These are phyloP conservation scores for Chlorencoelia australis DNA, from an alignment of 2,329 filamentous ascomycete genomes.

Conservation along the genomic window DNA sequence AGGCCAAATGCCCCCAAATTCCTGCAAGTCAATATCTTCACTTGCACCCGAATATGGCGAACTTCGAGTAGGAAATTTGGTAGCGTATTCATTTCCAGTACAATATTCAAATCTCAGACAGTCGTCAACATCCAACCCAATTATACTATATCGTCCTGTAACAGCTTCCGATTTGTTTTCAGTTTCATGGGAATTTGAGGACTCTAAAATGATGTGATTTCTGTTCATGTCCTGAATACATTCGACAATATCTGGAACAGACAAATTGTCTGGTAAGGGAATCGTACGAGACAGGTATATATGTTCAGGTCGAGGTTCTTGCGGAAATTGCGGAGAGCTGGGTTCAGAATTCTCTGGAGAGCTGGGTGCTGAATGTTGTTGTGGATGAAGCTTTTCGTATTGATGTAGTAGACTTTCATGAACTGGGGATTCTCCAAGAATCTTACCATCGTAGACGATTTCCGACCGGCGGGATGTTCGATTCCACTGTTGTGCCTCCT, in stretches of 20 bases:
- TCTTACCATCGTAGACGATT: slow-evolving; percentile 4
- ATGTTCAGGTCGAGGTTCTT: slow-evolving; percentile 14
- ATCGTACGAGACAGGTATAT: slow-evolving; percentile 34
- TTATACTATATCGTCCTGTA: slow-evolving; percentile 60
- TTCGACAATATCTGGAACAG: slow-evolving; percentile 46
- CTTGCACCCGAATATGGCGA: neutral
- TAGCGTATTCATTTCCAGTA: slow-evolving; percentile 32
- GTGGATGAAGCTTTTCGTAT: slow-evolving; percentile 8
- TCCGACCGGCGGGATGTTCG: slow-evolving; percentile 4
- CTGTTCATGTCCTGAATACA: slow-evolving; percentile 18
- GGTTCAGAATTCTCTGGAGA: neutral
- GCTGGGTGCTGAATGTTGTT: slow-evolving; percentile 2
- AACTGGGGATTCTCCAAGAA: slow-evolving; percentile 17
- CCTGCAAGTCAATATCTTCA: slow-evolving; percentile 7
- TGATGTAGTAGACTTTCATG: slow-evolving; percentile 21
- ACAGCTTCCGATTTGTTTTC: slow-evolving; percentile 37
- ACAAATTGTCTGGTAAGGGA: slow-evolving; percentile 35
- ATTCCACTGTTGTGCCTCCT: slow-evolving; percentile 38
- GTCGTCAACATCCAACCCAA: slow-evolving; percentile 53
- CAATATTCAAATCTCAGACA: slow-evolving; percentile 49
- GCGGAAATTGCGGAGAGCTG: neutral
- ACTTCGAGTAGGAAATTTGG: slow-evolving; percentile 4
- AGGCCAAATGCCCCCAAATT: slow-evolving; percentile 24
- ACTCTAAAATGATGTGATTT: slow-evolving; percentile 49
- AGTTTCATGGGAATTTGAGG: slow-evolving; percentile 41